Conservation (phyloP, 306 rosid species). For the Corylus avellana region DNA sequence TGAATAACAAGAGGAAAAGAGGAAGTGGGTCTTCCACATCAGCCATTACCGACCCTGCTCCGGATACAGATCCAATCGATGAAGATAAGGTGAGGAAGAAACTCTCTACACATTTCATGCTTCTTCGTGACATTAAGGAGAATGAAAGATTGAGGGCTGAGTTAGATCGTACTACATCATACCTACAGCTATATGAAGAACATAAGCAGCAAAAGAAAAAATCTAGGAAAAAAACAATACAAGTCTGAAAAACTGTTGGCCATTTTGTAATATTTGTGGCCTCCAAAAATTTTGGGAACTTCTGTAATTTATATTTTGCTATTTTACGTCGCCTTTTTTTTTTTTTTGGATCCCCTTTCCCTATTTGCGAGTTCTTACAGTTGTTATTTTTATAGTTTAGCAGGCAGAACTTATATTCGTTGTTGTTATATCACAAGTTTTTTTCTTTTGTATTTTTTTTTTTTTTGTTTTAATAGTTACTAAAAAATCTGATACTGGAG, state of each 20-base stretch:
- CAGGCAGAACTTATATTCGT: not conserved
- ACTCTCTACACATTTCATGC: constrained; percentile 58
- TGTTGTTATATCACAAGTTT: not conserved
- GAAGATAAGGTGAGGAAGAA: constrained; percentile 60
- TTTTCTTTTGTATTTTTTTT: no score
- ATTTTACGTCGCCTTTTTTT: not conserved
- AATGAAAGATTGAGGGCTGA: constrained; percentile 67
- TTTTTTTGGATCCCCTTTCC: not conserved
- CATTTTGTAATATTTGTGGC: constrained; percentile 6
- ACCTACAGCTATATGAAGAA: constrained; percentile 63
- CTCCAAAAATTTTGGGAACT: constrained; percentile 3
- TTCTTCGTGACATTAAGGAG: constrained; percentile 76
- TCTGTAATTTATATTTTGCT: not conserved
- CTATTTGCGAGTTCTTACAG: not conserved
- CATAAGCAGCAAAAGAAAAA: constrained; percentile 61
- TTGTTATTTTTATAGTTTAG: not conserved
- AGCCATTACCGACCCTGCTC: constrained; percentile 27
- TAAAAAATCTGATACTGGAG: no score
- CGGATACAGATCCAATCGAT: constrained; percentile 32
- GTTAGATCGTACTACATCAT: constrained; percentile 49
- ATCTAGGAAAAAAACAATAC: constrained; percentile 31
- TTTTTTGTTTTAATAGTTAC: no score
- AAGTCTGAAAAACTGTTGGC: not conserved
- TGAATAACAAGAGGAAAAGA: constrained; percentile 54
- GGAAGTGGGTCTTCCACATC: constrained; percentile 35